A percentile compares a stretch with the other conserved stretches of the same genome.
These are phyloP conservation scores for Botrytis porri DNA, from an alignment of 2,329 filamentous ascomycete species.

Conservation along the genomic window DNA sequence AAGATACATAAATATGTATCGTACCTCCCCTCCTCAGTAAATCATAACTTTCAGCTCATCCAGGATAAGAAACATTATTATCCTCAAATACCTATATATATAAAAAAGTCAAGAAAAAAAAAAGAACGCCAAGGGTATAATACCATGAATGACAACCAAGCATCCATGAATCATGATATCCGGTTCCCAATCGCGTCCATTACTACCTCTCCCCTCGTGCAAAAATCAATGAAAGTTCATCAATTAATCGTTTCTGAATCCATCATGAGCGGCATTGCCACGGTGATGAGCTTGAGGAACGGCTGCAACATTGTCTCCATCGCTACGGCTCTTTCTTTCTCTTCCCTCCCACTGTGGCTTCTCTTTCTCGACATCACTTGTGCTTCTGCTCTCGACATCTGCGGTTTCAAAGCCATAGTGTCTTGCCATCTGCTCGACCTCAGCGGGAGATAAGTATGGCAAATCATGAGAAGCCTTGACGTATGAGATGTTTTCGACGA, in stretches of 20 bases:
- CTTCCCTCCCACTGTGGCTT: background rate
- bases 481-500: slow-evolving; percentile 57
- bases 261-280: slow-evolving; percentile 11
- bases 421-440: slow-evolving; percentile 46
- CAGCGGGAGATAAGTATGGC: slow-evolving; percentile 49
- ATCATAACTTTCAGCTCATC: background rate
- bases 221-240: background rate
- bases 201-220: background rate
- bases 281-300: slow-evolving; percentile 1
- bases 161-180: slow-evolving; percentile 11
- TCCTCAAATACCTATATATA: background rate
- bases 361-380: slow-evolving; percentile 24
- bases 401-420: slow-evolving; percentile 34
- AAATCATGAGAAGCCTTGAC: slow-evolving; percentile 56
- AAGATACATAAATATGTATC: background rate
- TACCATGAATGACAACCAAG: slow-evolving; percentile 8
- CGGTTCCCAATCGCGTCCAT: slow-evolving; percentile 1
- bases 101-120: background rate
- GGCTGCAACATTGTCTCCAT: background rate
- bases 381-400: slow-evolving; percentile 33
- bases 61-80: slow-evolving; percentile 16
- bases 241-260: slow-evolving; percentile 18
- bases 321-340: background rate
- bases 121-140: slow-evolving; percentile 15
- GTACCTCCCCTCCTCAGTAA: background rate